phyloP scores from a whole-genome alignment of 257 asterid species.

The Scutellaria baicalensis region DNA sequence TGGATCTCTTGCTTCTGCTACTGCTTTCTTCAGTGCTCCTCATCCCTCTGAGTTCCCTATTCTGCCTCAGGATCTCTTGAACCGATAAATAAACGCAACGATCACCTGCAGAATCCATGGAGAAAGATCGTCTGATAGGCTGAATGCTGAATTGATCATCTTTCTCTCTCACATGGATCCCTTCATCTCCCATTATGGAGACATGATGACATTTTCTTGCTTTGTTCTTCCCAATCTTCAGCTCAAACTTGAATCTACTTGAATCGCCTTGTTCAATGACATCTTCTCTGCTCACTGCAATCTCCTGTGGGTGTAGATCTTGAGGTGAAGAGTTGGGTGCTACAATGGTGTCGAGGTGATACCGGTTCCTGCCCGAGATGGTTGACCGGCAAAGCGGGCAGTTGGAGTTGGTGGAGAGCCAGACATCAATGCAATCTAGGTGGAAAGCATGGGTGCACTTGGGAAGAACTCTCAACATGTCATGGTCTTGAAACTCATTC shows the following conservation, averaged over 20 bases:
- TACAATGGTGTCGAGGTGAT: conserved; percentile 23
- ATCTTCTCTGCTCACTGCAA: conserved; percentile 25
- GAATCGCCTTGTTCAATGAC: conserved; percentile 34
- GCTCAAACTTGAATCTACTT: conserved; percentile 37
- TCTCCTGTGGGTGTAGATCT: conserved; percentile 42
- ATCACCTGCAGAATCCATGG: conserved; percentile 81
- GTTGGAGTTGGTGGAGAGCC: conserved; percentile 63
- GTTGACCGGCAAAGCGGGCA: conserved; percentile 78
- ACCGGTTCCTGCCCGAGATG: conserved; percentile 45
- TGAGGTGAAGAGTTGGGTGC: conserved; percentile 86
- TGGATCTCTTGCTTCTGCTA: conserved; percentile 58
- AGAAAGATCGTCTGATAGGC: conserved; percentile 78
- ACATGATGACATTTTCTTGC: conserved; percentile 35
- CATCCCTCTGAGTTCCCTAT: conserved; percentile 23
- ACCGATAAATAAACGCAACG: conserved; percentile 45
- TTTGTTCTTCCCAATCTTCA: conserved; percentile 21
- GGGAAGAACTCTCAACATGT: conserved; percentile 58
- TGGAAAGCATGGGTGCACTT: conserved; percentile 78
- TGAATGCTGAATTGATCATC: conserved; percentile 49
- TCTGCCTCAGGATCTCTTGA: conserved; percentile 48
- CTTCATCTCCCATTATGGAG: conserved; percentile 88
- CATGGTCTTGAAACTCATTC: conserved; percentile 57
- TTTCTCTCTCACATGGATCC: conserved; percentile 40
- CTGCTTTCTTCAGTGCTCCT: conserved; percentile 42
- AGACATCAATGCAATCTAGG: conserved; percentile 69